Evolutionary conservation across 2,329 filamentous ascomycete genomes (phyloP), one percentile per base, ranked within the genome.

Genomic region (Magnaporthiopsis rhizophila): DNA sequence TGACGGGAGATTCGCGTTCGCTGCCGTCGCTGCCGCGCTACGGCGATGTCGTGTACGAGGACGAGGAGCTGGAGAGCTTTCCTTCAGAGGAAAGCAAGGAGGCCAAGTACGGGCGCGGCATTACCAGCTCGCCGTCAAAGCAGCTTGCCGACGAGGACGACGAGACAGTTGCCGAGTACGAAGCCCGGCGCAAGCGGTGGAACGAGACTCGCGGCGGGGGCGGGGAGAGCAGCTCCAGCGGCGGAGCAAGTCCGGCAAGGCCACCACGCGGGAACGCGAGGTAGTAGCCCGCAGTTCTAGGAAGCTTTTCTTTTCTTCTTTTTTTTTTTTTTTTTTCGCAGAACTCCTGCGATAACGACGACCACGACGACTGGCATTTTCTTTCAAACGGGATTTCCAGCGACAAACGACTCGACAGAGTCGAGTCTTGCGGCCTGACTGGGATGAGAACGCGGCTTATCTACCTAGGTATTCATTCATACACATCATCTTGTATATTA

Each of bases 1-100:
- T 96, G n/a, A 89, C 89, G 69, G 89, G 90, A 32, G 89, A 92
- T 71, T 79, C 75, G 9, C 72, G 71, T 28, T 73, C 74, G 24
- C 69, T 72, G 68, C 74, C 77, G 11, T 67, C 70, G 18, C 68
- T 77, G 34, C 75, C 73, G 9, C 72, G 70, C 13, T 78, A 75
- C 62, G 74, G 77, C 56, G 73, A 75, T 50, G 73, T 74, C 53
- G 70, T 74, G 2, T 73, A 76, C 1, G 73, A 76, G 8, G 74
- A 73, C 3, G 70, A 72, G 8, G 66, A 71, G 65, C 69, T n/a
- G 67, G 45, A 53, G 45, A 53, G 45, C 5, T 53, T 53, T 53
- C 45, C 45, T n/a, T 53, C 45, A 11, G 66, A 13, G 7, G 73
- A 76, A 32, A 71, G 74, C 50, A 75, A 75, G 67, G 65, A 69